Base-by-base conservation (phyloP, 441 rosid species). In the Viola pubescens region DNA sequence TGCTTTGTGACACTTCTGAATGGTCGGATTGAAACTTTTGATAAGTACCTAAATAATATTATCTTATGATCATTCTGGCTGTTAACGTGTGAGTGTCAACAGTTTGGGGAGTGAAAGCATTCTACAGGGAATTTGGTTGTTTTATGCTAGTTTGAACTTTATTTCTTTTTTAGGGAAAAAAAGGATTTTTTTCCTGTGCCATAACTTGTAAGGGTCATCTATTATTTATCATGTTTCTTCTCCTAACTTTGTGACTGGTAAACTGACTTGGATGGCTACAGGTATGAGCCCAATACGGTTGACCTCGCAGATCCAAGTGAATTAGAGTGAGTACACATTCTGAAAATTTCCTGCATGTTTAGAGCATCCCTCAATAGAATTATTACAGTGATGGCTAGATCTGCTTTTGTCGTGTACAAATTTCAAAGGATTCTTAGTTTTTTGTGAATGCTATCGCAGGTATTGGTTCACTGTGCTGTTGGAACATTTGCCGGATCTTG, bases 281-380 rank as follows among this genome's bases (percentile, higher is more conserved):
- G 99, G 84, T 94, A 94, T 46, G 99, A 94, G 79, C 97, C 99
- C 67, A 90, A 94, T 76, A 94, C 99, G n/a, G 72, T 94, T 61
- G 99, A 94, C 74, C 85, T 94, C 6, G 73, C 97, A 48, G 95
- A 94, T 65, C 91, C 71, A 75, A 67, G 75, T 7, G 97, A 88
- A 65, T 78, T 87, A 71, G 97, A 94, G 99, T 94, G 73, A 90
- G 99, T 85, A 41, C 63, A 48, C 61, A 26, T 26, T 11, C 48
- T 63, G 38, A 6, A 59, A 55, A 61, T 41, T 51, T 62, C 42
- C 55, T 63, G 12, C 54, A 37, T 62, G 19, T 19, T 45, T 64
- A 59, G 47, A 34, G 39, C 54, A 59, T 64, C 54, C 49, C 10
- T 4, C 37, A 37, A 48, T 46, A 59, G 14, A 19, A 5, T 58